These are phyloP conservation scores for Wallacemonas rigidus DNA, from an alignment of 208 protist species.

Conservation along the genomic window DNA sequence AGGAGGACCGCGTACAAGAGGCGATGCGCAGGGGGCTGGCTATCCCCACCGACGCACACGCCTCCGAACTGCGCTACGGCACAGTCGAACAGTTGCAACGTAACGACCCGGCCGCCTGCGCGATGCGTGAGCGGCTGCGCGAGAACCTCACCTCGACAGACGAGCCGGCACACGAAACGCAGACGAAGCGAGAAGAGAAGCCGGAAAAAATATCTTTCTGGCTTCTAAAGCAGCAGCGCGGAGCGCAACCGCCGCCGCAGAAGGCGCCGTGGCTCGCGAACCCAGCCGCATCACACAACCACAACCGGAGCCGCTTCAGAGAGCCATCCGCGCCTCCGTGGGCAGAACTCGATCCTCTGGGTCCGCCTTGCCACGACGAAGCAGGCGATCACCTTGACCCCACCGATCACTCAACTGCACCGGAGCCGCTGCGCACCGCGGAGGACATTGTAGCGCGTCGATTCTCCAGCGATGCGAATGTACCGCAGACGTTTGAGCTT, in stretches of 20 bases:
- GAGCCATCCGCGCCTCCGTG: neutral
- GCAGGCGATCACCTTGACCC: neutral
- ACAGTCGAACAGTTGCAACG: constrained; percentile 49
- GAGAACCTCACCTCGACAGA: constrained; percentile 19
- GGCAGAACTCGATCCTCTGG: constrained; percentile 10
- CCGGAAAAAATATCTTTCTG: constrained; percentile 6
- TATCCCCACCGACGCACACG: neutral
- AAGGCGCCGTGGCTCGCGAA: neutral
- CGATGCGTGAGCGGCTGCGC: constrained; percentile 43
- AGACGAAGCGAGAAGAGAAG: neutral
- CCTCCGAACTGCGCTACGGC: constrained; percentile 29
- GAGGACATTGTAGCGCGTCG: neutral
- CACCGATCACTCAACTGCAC: neutral
- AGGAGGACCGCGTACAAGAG: constrained; percentile 29
- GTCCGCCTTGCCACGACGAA: neutral
- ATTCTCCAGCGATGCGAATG: neutral
- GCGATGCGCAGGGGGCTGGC: neutral
- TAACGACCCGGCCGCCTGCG: constrained; percentile 38
- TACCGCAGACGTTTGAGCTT: constrained; percentile 19
- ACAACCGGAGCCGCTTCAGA: too few species aligned
- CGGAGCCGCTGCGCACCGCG: too few species aligned
- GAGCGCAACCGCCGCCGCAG: neutral
- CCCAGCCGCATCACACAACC: neutral
- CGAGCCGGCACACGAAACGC: neutral
- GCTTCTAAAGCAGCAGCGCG: neutral